A percentile compares a stretch with the other conserved stretches of the same genome.
Evolutionary conservation across 2,329 filamentous ascomycete species (phyloP).

Genomic region (Hymenoscyphus scutula): DNA sequence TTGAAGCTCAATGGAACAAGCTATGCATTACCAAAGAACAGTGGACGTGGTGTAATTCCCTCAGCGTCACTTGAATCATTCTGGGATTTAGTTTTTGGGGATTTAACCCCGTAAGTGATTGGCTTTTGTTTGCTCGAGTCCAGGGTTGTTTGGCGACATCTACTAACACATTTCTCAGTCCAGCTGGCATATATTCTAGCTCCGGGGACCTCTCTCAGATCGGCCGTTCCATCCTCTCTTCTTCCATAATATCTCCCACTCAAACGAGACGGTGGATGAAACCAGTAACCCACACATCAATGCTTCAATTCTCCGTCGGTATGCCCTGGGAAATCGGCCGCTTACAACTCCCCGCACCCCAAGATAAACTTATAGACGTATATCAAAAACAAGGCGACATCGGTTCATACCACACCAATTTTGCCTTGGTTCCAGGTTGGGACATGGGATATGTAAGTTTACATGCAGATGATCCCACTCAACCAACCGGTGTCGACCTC

Average conservation of each 20-base stretch:
- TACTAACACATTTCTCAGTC: constrained; percentile 14
- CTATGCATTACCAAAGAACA: constrained; percentile 16
- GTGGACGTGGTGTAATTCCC: constrained; percentile 17
- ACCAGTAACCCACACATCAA: constrained; percentile 16
- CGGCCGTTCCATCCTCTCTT: constrained; percentile 20
- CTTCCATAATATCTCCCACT: constrained; percentile 11
- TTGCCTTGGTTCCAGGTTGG: constrained; percentile 18
- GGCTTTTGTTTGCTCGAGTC: no score
- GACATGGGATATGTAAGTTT: constrained; percentile 17
- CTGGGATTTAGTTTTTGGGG: constrained; percentile 17
- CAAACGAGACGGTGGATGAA: constrained; percentile 21
- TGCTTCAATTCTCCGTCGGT: constrained; percentile 13
- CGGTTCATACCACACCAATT: constrained; percentile 10
- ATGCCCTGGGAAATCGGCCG: constrained; percentile 22
- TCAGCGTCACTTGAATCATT: background rate
- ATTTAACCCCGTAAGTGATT: constrained; percentile 19
- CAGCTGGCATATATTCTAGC: constrained; percentile 40
- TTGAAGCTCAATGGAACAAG: constrained; percentile 37
- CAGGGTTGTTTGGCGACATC: background rate
- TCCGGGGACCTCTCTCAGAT: constrained; percentile 34
- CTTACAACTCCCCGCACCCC: constrained; percentile 3
- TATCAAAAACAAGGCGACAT: constrained; percentile 19
- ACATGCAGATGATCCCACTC: background rate
- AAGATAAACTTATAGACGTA: constrained; percentile 13
- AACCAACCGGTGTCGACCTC: background rate